Conservation (phyloP, 1,284 basidiomycete species). For the Rhizopogon hawkerae region DNA sequence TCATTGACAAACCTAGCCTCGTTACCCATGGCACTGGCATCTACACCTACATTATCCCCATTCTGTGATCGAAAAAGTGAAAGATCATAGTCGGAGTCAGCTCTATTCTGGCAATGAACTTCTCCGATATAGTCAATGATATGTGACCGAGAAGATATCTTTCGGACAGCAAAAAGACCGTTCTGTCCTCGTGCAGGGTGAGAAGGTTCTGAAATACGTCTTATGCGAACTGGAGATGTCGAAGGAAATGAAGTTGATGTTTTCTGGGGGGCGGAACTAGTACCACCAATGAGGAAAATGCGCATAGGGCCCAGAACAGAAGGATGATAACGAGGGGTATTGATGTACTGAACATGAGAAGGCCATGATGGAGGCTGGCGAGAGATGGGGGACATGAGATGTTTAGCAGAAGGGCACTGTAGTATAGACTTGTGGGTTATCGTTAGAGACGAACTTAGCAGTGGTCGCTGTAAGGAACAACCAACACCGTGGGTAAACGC, state of each 20-base stretch:
- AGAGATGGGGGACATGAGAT: neutral
- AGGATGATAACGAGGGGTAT: conserved; percentile 39
- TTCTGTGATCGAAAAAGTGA: conserved; percentile 57
- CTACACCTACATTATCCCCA: conserved; percentile 55
- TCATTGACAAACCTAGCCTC: conserved; percentile 86
- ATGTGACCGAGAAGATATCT: conserved; percentile 56
- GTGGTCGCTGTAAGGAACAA: neutral
- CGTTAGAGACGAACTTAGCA: neutral
- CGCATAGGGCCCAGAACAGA: conserved; percentile 39
- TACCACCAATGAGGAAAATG: conserved; percentile 22
- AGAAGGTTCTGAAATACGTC: conserved; percentile 31
- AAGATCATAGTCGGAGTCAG: conserved; percentile 77
- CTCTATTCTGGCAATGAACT: conserved; percentile 69
- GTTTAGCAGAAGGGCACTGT: neutral
- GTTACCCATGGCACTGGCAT: conserved; percentile 72
- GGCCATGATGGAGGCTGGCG: conserved; percentile 45
- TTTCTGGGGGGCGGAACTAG: conserved; percentile 10
- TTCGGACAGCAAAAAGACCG: conserved; percentile 73
- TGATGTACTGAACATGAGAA: conserved; percentile 36
- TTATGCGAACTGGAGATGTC: conserved; percentile 32
- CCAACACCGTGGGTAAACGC: conserved; percentile 26
- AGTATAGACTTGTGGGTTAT: conserved; percentile 10
- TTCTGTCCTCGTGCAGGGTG: conserved; percentile 80
- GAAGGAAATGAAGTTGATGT: conserved; percentile 22
- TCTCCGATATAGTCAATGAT: conserved; percentile 81